Conservation (phyloP, 495 filamentous ascomycete genomes). For the Xylaria castorea region DNA sequence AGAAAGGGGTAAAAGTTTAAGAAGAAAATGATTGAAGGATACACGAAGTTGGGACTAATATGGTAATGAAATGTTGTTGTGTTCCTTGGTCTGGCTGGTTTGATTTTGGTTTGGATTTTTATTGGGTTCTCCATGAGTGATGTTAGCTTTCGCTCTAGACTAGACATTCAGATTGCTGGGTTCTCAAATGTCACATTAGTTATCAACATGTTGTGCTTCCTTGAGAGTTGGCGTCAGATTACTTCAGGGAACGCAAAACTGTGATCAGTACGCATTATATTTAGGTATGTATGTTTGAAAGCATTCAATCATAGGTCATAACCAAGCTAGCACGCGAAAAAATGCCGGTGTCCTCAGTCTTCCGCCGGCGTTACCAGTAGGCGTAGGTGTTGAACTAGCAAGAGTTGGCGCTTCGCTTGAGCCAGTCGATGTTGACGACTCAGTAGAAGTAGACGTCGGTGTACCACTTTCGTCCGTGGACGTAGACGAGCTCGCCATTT, state of each 20-base stretch:
- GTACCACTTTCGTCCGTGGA: background rate
- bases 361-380: background rate
- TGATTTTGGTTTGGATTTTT: background rate
- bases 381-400: background rate
- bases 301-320: background rate
- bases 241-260: background rate
- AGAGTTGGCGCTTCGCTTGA: background rate
- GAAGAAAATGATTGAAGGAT: slow-evolving; percentile 24
- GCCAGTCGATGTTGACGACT: background rate
- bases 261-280: background rate
- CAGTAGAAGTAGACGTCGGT: background rate
- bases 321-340: background rate
- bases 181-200: background rate
- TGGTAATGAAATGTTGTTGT: slow-evolving; percentile 20
- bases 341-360: background rate
- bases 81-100: slow-evolving; percentile 4
- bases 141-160: background rate
- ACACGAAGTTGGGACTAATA: slow-evolving; percentile 14
- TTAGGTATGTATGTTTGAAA: background rate
- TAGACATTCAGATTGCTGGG: slow-evolving; percentile 18
- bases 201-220: background rate
- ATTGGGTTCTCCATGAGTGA: background rate
- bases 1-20: slow-evolving; percentile 37
- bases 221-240: background rate
- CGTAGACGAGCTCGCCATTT: background rate